These are phyloP conservation scores for Claviceps spartinae DNA, from an alignment of 2,329 filamentous ascomycete genomes.

Conservation along the genomic window DNA sequence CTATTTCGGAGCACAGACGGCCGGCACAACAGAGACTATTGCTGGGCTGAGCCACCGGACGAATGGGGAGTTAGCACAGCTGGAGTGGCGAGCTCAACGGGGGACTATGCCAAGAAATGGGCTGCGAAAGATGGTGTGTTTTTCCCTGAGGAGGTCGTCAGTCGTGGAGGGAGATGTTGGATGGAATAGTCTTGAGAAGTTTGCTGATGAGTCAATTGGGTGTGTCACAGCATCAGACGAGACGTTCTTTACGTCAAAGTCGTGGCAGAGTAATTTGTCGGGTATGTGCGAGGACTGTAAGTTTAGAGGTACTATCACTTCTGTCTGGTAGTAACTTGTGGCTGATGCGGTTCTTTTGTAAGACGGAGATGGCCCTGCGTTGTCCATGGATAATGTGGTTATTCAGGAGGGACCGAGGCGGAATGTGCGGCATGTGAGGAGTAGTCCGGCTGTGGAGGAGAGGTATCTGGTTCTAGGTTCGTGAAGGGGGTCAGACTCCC, in stretches of 20 bases:
- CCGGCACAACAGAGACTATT: not conserved
- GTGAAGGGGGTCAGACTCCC: not conserved
- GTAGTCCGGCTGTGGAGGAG: not conserved
- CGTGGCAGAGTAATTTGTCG: not conserved
- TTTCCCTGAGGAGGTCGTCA: too few species aligned
- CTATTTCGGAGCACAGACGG: slow-evolving; percentile 1
- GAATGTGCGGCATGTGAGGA: not conserved
- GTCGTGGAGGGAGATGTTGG: too few species aligned
- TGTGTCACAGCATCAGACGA: not conserved
- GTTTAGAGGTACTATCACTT: too few species aligned
- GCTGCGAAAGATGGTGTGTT: not conserved
- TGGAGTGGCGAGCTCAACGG: not conserved
- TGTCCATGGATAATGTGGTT: not conserved
- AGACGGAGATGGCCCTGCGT: not conserved
- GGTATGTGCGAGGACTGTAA: not conserved
- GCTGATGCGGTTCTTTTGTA: too few species aligned
- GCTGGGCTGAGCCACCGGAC: not conserved
- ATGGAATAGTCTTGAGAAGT: too few species aligned
- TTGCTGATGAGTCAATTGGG: not conserved
- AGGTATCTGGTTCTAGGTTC: not conserved
- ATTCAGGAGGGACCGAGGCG: slow-evolving; percentile 3
- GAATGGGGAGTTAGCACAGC: slow-evolving; percentile 1
- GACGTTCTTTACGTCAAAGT: not conserved
- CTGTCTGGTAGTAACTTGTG: too few species aligned
- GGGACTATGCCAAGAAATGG: not conserved